These are phyloP conservation scores for Barnettozyma botsteinii DNA, from an alignment of 805 yeast genomes.

Conservation along the genomic window DNA sequence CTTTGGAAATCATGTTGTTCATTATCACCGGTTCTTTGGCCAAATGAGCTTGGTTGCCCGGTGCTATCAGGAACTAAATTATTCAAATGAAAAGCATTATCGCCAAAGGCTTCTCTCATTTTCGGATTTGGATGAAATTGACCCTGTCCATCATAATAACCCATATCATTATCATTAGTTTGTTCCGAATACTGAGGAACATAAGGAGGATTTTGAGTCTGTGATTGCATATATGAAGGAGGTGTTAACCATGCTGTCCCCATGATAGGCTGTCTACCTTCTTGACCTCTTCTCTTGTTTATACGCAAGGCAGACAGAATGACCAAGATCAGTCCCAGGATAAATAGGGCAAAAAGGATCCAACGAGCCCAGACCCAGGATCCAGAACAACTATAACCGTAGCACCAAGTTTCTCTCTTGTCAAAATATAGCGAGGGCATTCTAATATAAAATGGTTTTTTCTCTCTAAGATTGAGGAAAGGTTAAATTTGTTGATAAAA, in stretches of 20 bases:
- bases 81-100: conserved; percentile 12
- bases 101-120: conserved; percentile 21
- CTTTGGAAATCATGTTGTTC: conserved; percentile 19
- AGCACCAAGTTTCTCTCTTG: conserved; percentile 9
- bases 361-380: conserved; percentile 29
- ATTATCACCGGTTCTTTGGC: conserved; percentile 11
- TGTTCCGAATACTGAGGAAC: conserved; percentile 67
- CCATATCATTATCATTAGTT: conserved; percentile 70
- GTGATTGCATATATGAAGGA: conserved; percentile 48
- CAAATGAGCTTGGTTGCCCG: conserved; percentile 9
- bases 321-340: conserved; percentile 41
- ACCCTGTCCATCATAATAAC: conserved; percentile 37
- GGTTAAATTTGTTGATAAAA: too few relatives aligned
- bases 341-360: conserved; percentile 48
- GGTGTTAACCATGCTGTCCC: conserved; percentile 90
- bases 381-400: conserved; percentile 18
- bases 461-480: too few relatives aligned
- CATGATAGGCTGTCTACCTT: conserved; percentile 51
- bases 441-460: too few relatives aligned
- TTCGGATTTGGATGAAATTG: conserved; percentile 31
- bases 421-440: background rate
- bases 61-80: conserved; percentile 23
- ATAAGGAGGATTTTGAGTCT: conserved; percentile 40
- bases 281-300: conserved; percentile 43
- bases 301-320: conserved; percentile 46